These are phyloP conservation scores for Bretschneidera sinensis DNA, from an alignment of 345 rosid species.

Conservation along the genomic window DNA sequence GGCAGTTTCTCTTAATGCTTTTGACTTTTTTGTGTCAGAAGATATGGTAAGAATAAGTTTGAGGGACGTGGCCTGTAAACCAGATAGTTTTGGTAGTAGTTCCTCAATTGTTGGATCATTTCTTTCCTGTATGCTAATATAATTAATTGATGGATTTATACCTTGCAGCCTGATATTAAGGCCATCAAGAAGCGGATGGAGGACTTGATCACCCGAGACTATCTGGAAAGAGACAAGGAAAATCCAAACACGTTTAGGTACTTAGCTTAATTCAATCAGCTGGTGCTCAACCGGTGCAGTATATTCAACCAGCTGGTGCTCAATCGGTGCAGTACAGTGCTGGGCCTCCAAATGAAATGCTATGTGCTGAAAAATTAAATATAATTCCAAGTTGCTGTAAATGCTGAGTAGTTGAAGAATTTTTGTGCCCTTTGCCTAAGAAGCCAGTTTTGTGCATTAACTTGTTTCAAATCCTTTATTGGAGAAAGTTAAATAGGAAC, in stretches of 20 bases:
- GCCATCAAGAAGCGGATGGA: slow-evolving; percentile 95
- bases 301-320: neutral
- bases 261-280: slow-evolving; percentile 40
- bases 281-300: neutral
- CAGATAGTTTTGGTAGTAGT: too few relatives aligned
- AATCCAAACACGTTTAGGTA: slow-evolving; percentile 69
- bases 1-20: too few relatives aligned
- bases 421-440: slow-evolving; percentile 8
- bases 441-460: slow-evolving; percentile 14
- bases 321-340: too few relatives aligned
- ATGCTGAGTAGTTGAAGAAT: neutral
- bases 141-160: neutral
- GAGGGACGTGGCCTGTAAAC: too few relatives aligned
- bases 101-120: too few relatives aligned
- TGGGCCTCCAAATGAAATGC: too few relatives aligned
- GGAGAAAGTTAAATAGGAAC: neutral
- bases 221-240: slow-evolving; percentile 87
- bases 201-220: slow-evolving; percentile 82
- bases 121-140: too few relatives aligned
- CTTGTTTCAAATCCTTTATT: neutral
- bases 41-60: too few relatives aligned
- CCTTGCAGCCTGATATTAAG: slow-evolving; percentile 86
- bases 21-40: neutral
- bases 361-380: too few relatives aligned
- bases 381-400: slow-evolving; percentile 3